Conservation (phyloP, 2,329 filamentous ascomycete species). For the Cladosporium sp. region DNA sequence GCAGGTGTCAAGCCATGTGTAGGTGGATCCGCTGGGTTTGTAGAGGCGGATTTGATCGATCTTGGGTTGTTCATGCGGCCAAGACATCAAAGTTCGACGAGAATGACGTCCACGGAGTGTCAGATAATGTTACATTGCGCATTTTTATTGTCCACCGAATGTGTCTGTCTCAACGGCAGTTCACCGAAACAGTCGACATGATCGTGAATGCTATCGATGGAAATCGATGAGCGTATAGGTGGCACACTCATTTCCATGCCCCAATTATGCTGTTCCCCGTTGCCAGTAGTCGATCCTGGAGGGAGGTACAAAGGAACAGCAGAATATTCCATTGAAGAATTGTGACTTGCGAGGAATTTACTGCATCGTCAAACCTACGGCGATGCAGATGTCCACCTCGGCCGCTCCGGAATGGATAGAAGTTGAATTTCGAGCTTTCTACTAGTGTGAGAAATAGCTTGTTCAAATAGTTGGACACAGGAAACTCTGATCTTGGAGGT, state of each 20-base stretch:
- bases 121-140: no score
- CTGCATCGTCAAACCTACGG: not conserved
- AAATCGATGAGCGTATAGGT: no score
- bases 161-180: not conserved
- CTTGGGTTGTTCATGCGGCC: not conserved
- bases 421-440: not conserved
- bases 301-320: not conserved
- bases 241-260: no score
- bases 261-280: not conserved
- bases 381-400: not conserved
- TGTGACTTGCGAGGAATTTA: not conserved
- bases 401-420: not conserved
- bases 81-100: not conserved
- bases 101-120: no score
- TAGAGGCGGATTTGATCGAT: not conserved
- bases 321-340: not conserved
- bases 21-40: not conserved
- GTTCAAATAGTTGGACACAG: not conserved
- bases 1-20: not conserved
- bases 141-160: not conserved
- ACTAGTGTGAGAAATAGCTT: not conserved
- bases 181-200: not conserved
- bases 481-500: not conserved
- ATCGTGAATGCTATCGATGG: no score
- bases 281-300: no score